phyloP scores from a whole-genome alignment of 2,329 filamentous ascomycete species.

The Colletotrichum magnum region DNA sequence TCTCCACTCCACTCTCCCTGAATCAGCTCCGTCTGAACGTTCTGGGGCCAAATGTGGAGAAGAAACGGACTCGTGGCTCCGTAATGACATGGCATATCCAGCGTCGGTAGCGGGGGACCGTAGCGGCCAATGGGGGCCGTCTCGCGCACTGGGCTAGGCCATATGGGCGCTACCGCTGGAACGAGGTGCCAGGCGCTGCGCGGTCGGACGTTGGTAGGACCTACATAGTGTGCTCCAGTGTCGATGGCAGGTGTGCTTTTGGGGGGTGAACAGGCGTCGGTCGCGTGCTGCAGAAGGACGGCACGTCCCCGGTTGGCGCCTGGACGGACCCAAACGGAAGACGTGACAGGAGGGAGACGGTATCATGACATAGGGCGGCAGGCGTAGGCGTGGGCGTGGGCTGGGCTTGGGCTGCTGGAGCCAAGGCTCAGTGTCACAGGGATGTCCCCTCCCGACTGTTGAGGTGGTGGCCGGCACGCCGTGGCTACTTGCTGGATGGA shows the following conservation, averaged over 20 bases:
- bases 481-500: conserved; percentile 18
- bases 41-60: conserved; percentile 22
- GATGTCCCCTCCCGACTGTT: conserved; percentile 25
- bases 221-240: too few species aligned
- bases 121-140: too few species aligned
- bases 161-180: neutral
- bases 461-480: conserved; percentile 12
- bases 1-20: conserved; percentile 6
- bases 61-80: conserved; percentile 28
- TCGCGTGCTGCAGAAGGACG: conserved; percentile 5
- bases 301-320: conserved; percentile 27
- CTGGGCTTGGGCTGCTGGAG: conserved; percentile 7
- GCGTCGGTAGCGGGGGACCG: neutral
- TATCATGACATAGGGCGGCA: conserved; percentile 33
- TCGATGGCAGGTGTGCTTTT: conserved; percentile 6
- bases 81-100: conserved; percentile 17
- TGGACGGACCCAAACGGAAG: conserved; percentile 37
- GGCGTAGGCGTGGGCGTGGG: neutral
- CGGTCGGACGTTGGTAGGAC: conserved; percentile 23
- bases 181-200: conserved; percentile 26
- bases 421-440: conserved; percentile 30
- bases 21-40: conserved; percentile 23
- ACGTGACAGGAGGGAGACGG: conserved; percentile 30
- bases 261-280: neutral
- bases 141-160: neutral